These are phyloP conservation scores for Pseudozyma tsukubaensis DNA, from an alignment of 1,284 basidiomycete genomes.

Conservation along the genomic window DNA sequence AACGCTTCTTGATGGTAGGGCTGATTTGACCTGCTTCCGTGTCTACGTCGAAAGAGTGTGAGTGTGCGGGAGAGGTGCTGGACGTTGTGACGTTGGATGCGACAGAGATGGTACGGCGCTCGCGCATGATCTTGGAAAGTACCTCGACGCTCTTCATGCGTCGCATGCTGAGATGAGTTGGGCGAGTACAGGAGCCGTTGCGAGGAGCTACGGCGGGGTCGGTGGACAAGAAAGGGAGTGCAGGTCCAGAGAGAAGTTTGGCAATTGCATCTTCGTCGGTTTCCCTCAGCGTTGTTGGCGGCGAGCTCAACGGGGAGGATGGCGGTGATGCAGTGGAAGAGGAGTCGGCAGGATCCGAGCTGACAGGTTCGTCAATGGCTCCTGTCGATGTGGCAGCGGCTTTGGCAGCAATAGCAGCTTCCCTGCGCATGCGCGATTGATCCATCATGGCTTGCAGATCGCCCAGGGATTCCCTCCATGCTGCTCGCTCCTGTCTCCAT, in stretches of 20 bases:
- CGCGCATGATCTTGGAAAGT: constrained; percentile 41
- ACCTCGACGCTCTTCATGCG: constrained; percentile 53
- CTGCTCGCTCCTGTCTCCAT: constrained; percentile 40
- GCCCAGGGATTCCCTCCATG: constrained; percentile 42
- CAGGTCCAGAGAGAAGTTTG: constrained; percentile 33
- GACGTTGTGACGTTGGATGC: too few species aligned
- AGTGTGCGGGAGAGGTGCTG: not conserved
- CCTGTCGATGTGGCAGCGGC: constrained; percentile 1
- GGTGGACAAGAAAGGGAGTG: constrained; percentile 41
- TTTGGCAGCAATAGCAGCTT: constrained; percentile 11
- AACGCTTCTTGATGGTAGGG: constrained; percentile 23
- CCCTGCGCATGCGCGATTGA: constrained; percentile 22
- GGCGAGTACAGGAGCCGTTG: constrained; percentile 41
- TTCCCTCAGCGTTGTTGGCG: not conserved
- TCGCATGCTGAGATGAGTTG: constrained; percentile 39
- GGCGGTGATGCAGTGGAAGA: not conserved
- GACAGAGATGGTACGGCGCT: constrained; percentile 21
- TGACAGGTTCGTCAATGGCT: not conserved
- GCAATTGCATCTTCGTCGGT: constrained; percentile 16
- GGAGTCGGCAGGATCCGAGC: not conserved
- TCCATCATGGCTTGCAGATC: constrained; percentile 47
- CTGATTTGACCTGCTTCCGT: constrained; percentile 24
- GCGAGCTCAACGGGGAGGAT: not conserved
- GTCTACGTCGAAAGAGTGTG: constrained; percentile 8
- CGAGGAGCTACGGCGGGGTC: constrained; percentile 46